Conservation (phyloP, 2,329 filamentous ascomycete genomes). For the Zymoseptoria ardabiliae region DNA sequence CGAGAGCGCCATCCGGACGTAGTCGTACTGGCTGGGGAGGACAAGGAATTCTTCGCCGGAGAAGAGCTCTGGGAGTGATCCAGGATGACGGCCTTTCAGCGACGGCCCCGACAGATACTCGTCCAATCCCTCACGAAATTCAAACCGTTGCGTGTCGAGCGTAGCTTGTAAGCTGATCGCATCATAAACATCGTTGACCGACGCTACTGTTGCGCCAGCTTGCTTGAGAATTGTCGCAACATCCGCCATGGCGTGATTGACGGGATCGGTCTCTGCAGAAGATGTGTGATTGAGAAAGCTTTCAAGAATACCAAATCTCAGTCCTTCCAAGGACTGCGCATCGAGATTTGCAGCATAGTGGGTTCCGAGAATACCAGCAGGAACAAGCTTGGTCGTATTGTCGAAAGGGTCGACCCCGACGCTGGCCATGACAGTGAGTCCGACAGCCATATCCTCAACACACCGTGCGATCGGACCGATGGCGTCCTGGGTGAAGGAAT, state of each 20-base stretch:
- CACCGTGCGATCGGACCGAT: conserved; percentile 27
- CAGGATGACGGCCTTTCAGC: conserved; percentile 38
- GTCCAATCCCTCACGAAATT: conserved; percentile 51
- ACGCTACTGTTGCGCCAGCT: conserved; percentile 45
- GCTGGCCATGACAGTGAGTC: conserved; percentile 33
- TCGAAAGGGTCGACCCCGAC: conserved; percentile 41
- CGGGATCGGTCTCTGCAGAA: conserved; percentile 48
- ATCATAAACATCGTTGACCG: conserved; percentile 48
- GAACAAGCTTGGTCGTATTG: conserved; percentile 46
- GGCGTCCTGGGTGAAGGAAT: conserved; percentile 28
- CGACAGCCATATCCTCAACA: conserved; percentile 27
- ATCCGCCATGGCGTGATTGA: conserved; percentile 47
- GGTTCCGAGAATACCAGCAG: conserved; percentile 32
- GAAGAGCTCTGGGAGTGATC: conserved; percentile 45
- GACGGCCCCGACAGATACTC: conserved; percentile 45
- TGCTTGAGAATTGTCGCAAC: conserved; percentile 40
- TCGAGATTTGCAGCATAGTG: conserved; percentile 43
- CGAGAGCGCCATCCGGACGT: conserved; percentile 44
- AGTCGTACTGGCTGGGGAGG: conserved; percentile 51
- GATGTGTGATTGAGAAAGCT: conserved; percentile 52
- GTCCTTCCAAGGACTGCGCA: conserved; percentile 30
- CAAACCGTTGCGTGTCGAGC: conserved; percentile 55
- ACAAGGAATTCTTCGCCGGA: conserved; percentile 49
- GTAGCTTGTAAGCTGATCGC: conserved; percentile 38
- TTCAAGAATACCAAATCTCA: conserved; percentile 45